Evolutionary conservation across 2,329 filamentous ascomycete genomes (phyloP).

Genomic region (Ophiocordyceps polyrhachis-furcata): DNA sequence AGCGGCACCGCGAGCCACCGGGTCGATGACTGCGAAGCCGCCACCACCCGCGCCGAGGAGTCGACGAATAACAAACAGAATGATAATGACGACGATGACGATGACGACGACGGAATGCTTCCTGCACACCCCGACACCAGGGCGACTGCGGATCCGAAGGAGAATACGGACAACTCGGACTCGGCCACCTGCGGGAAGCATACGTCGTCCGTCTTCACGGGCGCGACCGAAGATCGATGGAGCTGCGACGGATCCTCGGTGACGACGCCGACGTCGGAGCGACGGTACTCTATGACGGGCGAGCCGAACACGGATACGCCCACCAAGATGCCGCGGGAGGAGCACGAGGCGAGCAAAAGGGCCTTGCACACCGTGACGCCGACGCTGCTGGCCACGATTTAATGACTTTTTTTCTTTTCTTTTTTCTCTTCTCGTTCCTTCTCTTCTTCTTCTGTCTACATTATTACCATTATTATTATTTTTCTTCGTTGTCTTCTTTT

Average conservation of each 20-base stretch:
- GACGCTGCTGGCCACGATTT: neutral
- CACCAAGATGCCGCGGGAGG: conserved; percentile 9
- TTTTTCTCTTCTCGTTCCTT: neutral
- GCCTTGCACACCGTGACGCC: neutral
- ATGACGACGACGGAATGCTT: no score
- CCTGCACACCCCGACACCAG: no score
- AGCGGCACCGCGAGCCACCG: neutral
- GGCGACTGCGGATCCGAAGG: neutral
- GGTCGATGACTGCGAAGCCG: no score
- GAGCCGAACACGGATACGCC: conserved; percentile 13
- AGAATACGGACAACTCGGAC: conserved; percentile 10
- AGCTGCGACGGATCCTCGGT: conserved; percentile 18
- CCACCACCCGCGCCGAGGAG: no score
- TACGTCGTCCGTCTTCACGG: conserved; percentile 19
- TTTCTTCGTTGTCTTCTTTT: neutral
- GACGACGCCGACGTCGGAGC: conserved; percentile 20
- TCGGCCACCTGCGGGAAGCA: conserved; percentile 14
- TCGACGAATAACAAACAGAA: no score
- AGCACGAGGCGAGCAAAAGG: conserved; percentile 1
- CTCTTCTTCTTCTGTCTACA: neutral
- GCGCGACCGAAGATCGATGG: conserved; percentile 18
- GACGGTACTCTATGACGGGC: conserved; percentile 13
- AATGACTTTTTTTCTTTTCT: neutral
- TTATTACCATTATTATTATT: no score
- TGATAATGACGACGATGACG: no score